A percentile compares a stretch with the other conserved stretches of the same genome.
Evolutionary conservation across 2,329 filamentous ascomycete genomes (phyloP).

Genomic region (Cladosporium sp.): DNA sequence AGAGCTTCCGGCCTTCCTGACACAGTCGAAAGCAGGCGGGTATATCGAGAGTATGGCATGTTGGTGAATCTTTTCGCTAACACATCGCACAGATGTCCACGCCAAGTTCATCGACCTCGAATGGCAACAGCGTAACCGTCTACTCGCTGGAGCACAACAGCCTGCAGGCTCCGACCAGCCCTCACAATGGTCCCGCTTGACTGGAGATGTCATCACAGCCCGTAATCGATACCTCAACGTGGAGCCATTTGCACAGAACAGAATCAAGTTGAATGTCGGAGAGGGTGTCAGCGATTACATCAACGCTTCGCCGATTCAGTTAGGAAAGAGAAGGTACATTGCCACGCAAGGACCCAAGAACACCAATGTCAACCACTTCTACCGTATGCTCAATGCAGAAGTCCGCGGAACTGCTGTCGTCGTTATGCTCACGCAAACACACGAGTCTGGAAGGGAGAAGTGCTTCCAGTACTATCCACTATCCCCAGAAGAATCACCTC

Average conservation of each 20-base stretch:
- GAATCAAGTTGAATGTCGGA: constrained; percentile 77
- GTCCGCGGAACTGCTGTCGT: constrained; percentile 67
- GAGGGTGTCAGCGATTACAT: constrained; percentile 59
- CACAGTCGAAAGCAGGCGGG: constrained; percentile 51
- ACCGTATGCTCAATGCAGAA: constrained; percentile 83
- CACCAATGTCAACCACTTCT: constrained; percentile 76
- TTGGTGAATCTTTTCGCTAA: constrained; percentile 9
- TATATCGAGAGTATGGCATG: constrained; percentile 8
- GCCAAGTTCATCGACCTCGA: constrained; percentile 62
- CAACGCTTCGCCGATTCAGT: constrained; percentile 50
- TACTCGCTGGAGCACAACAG: constrained; percentile 47
- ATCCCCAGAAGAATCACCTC: constrained; percentile 29
- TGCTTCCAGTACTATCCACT: constrained; percentile 79
- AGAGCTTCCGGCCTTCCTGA: constrained; percentile 55
- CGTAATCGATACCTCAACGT: constrained; percentile 90
- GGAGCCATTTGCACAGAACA: constrained; percentile 83
- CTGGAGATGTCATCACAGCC: constrained; percentile 54
- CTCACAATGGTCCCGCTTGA: constrained; percentile 61
- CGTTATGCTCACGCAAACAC: constrained; percentile 90
- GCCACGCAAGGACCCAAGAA: constrained; percentile 84
- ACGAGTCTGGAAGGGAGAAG: constrained; percentile 76
- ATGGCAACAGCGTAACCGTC: constrained; percentile 58
- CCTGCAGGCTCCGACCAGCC: constrained; percentile 41
- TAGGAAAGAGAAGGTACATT: constrained; percentile 66
- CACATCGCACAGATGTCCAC: constrained; percentile 51